Evolutionary conservation across 148 eudicot species (phyloP), one percentile per base, ranked within the genome.

Genomic region (Salicornia ramosissima): DNA sequence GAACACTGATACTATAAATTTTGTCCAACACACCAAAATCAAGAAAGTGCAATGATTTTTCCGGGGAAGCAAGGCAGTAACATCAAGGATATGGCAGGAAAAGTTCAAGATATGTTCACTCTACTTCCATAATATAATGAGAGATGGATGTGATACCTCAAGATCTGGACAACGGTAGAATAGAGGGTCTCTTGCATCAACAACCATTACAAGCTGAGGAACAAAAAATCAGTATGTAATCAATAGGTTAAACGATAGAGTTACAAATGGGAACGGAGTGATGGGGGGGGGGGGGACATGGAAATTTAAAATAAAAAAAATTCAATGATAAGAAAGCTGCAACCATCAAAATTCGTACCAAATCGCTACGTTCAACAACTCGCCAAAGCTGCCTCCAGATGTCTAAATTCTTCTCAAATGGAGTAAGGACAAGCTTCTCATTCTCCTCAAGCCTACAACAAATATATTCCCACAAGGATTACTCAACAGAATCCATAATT

Each of bases 331-430:
- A 36, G 40, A 4, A 8, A 36, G 40, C 40, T 36, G 4, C 8
- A 36, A n/a, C n/a, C 8, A 36, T 36, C 8, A 45, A 64, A 16
- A 33, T 56, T 31, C 82, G 79, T 77, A 94, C 99, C 88, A 94
- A 87, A 84, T 90, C 98, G 82, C 97, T 94, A 29, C 99, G 97
- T 75, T 90, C 99, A 79, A 94, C 86, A 57, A 94, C 99, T 69
- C 97, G 92, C 99, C 99, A 94, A 77, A 94, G 99, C 75, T 94
- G 99, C 82, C 99, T 84, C 99, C 99, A 94, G 21, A 94, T 94
- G 80, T 94, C 99, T 72, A 90, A 77, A 74, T 94, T 94, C 84
- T 94, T 94, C 88, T 94, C 99, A 80, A 94, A 94, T 68, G 99
- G 99, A 69, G 99, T 94, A 57, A 90, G 96, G 77, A 94, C 92